phyloP scores from a whole-genome alignment of 1,284 basidiomycete species.

The Limonomyces culmigenus region DNA sequence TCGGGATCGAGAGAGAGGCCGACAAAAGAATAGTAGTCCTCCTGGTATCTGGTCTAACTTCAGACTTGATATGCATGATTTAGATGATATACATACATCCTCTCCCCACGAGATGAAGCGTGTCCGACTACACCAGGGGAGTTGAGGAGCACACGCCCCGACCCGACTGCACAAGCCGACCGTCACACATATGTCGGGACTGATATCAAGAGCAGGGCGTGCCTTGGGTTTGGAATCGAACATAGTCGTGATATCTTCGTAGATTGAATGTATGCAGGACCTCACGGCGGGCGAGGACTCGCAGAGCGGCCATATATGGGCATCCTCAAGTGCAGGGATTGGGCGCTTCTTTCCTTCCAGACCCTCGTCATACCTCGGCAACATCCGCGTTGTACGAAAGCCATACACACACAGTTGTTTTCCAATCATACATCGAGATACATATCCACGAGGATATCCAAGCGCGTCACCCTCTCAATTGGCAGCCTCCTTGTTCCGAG shows the following conservation, averaged over 20 bases:
- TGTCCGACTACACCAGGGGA: conserved; percentile 53
- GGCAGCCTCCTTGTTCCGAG: too few species aligned
- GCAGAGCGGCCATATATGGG: neutral
- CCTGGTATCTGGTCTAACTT: conserved; percentile 37
- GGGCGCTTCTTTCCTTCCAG: too few species aligned
- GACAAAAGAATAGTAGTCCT: conserved; percentile 68
- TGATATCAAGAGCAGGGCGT: conserved; percentile 1
- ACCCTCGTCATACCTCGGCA: too few species aligned
- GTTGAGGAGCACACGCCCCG: conserved; percentile 21
- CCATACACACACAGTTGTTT: too few species aligned
- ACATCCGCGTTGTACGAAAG: too few species aligned
- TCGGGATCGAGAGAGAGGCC: conserved; percentile 58
- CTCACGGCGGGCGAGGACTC: neutral
- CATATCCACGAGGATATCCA: too few species aligned
- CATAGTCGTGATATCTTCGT: conserved; percentile 44
- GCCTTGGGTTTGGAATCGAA: conserved; percentile 46
- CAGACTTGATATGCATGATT: neutral
- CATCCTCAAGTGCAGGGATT: too few species aligned
- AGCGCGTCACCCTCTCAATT: too few species aligned
- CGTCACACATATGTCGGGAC: neutral
- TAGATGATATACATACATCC: conserved; percentile 30
- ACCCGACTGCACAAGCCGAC: conserved; percentile 14
- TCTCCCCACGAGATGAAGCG: conserved; percentile 57
- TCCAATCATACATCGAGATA: too few species aligned
- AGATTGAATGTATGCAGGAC: neutral